phyloP scores from a whole-genome alignment of 176 grass and related monocot species.

The Rhynchospora breviuscula region DNA sequence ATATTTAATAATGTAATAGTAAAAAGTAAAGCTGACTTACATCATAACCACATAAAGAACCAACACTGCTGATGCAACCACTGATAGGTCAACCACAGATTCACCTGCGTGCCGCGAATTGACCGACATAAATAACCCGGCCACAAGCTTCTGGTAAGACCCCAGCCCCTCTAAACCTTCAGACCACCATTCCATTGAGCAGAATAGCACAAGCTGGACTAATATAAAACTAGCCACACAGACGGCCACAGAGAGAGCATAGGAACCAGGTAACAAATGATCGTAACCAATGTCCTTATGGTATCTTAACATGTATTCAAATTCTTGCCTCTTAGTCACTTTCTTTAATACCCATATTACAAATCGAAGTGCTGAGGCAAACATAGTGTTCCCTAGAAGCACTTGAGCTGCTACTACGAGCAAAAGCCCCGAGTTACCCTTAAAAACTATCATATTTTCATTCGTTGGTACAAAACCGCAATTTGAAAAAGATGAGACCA shows the following conservation, averaged over 20 bases:
- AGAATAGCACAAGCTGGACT: constrained; percentile 44
- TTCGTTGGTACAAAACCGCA: constrained; percentile 68
- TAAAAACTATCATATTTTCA: constrained; percentile 69
- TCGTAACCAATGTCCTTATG: constrained; percentile 31
- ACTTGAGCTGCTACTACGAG: constrained; percentile 43
- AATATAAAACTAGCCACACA: constrained; percentile 34
- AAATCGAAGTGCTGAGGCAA: constrained; percentile 42
- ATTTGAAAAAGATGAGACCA: constrained; percentile 64
- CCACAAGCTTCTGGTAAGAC: constrained; percentile 50
- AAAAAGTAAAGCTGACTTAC: constrained; percentile 29
- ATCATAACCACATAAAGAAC: constrained; percentile 75
- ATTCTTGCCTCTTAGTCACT: constrained; percentile 30
- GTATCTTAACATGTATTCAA: constrained; percentile 22
- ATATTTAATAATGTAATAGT: not conserved
- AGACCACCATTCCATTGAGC: constrained; percentile 62
- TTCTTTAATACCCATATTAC: constrained; percentile 27
- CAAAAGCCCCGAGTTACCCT: constrained; percentile 47
- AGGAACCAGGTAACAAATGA: constrained; percentile 40
- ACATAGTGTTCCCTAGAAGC: constrained; percentile 70
- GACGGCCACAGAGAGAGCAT: constrained; percentile 26
- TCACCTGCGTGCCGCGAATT: constrained; percentile 79
- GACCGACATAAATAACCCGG: constrained; percentile 47
- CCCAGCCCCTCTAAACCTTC: constrained; percentile 39
- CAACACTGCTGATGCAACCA: constrained; percentile 43
- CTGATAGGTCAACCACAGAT: constrained; percentile 42